phyloP scores from a whole-genome alignment of 2,329 filamentous ascomycete species.

The Trichoderma sp. region DNA sequence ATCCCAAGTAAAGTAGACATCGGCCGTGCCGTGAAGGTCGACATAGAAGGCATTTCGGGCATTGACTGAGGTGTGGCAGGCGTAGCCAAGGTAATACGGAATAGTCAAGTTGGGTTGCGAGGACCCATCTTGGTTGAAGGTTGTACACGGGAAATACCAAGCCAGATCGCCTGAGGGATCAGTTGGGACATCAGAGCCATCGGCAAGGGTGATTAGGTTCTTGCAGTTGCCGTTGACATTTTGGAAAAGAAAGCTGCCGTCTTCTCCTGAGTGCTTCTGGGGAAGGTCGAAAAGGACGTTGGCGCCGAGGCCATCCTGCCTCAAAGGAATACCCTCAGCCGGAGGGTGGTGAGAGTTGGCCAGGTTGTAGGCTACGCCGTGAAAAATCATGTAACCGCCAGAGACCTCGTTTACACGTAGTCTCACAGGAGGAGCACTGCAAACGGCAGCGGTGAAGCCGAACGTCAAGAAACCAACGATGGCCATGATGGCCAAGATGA shows the following conservation, averaged over 20 bases:
- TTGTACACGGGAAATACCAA: slow-evolving; percentile 95
- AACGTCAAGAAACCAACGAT: slow-evolving; percentile 96
- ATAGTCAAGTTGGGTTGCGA: slow-evolving; percentile 69
- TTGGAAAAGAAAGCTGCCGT: slow-evolving; percentile 96
- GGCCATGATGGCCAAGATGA: slow-evolving; percentile 83
- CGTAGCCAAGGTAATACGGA: slow-evolving; percentile 78
- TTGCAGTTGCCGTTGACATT: slow-evolving; percentile 98
- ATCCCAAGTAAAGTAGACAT: slow-evolving; percentile 95
- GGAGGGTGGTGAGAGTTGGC: slow-evolving; percentile 72
- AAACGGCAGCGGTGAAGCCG: slow-evolving; percentile 88
- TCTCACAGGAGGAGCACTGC: slow-evolving; percentile 66
- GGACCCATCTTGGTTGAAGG: slow-evolving; percentile 93
- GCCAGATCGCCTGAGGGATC: slow-evolving; percentile 71
- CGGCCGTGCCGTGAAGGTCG: slow-evolving; percentile 64
- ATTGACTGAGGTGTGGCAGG: slow-evolving; percentile 74
- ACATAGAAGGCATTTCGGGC: slow-evolving; percentile 75
- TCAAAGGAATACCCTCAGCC: slow-evolving; percentile 70
- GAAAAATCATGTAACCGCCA: slow-evolving; percentile 89
- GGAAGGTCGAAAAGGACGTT: slow-evolving; percentile 89
- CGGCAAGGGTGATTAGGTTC: slow-evolving; percentile 71
- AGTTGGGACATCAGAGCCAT: slow-evolving; percentile 74
- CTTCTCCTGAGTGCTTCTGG: slow-evolving; percentile 78
- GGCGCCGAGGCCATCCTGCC: slow-evolving; percentile 48
- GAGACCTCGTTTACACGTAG: slow-evolving; percentile 80
- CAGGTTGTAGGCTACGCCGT: slow-evolving; percentile 86